Percentiles rank a stretch among this genome's conserved stretches.
Evolutionary conservation across 352 stramenopile species (phyloP).

Genomic region (Globisporangium spinosum): DNA sequence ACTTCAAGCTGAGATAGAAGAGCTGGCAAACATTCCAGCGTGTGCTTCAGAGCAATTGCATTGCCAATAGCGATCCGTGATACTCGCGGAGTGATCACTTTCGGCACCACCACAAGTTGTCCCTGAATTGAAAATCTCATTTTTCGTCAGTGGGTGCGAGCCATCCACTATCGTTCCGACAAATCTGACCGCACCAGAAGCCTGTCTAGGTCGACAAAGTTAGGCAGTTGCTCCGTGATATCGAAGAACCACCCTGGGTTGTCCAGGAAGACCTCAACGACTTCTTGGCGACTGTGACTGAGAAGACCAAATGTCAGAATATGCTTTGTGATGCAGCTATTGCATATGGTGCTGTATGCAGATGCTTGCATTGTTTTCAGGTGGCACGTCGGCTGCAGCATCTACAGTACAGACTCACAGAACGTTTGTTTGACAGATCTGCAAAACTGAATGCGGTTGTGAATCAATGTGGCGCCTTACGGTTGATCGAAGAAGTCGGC

Average conservation of each 20-base stretch:
- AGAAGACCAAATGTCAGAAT: background rate
- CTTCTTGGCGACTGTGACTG: slow-evolving; percentile 65
- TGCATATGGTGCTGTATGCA: background rate
- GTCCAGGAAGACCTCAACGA: slow-evolving; percentile 68
- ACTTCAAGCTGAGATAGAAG: slow-evolving; percentile 48
- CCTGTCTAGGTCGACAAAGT: slow-evolving; percentile 72
- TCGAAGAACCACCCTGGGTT: slow-evolving; percentile 85
- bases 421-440: background rate
- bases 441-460: background rate
- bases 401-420: slow-evolving; percentile 36
- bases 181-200: slow-evolving; percentile 42
- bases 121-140: slow-evolving; percentile 26
- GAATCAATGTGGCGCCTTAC: slow-evolving; percentile 25
- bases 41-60: slow-evolving; percentile 82
- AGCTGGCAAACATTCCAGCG: slow-evolving; percentile 59
- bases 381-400: slow-evolving; percentile 72
- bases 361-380: slow-evolving; percentile 71
- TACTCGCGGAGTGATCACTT: slow-evolving; percentile 62
- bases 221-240: slow-evolving; percentile 61
- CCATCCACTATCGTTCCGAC: background rate
- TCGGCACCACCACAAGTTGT: slow-evolving; percentile 77
- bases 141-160: background rate
- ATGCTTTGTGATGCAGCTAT: background rate
- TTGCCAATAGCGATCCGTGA: slow-evolving; percentile 73
- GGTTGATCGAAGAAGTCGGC: slow-evolving; percentile 71